Percentiles rank a stretch among this genome's conserved stretches.
These are phyloP conservation scores for Alnus glutinosa DNA, from an alignment of 306 rosid species.

Conservation along the genomic window DNA sequence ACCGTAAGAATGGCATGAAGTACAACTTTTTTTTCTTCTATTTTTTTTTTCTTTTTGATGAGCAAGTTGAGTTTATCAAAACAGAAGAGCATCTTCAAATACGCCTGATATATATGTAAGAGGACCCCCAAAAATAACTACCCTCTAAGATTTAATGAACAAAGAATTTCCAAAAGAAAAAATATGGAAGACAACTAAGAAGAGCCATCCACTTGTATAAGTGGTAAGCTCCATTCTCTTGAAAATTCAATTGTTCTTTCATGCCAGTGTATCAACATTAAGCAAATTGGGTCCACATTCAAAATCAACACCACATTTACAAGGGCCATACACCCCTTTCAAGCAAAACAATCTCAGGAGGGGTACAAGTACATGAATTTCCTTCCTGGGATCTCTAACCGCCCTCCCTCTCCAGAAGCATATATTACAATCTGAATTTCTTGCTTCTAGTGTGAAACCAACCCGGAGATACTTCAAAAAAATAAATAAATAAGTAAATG, in stretches of 20 bases:
- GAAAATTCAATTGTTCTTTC: background rate
- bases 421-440: background rate
- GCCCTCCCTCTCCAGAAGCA: background rate
- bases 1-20: background rate
- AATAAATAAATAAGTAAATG: background rate
- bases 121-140: background rate
- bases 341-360: background rate
- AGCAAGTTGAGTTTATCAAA: background rate
- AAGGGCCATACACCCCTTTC: background rate
- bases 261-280: background rate
- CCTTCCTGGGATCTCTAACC: background rate
- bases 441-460: background rate
- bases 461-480: background rate
- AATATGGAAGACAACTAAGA: background rate
- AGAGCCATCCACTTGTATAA: background rate
- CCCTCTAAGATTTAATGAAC: background rate
- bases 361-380: background rate
- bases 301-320: too few species aligned
- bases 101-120: background rate
- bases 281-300: too few species aligned
- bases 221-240: background rate
- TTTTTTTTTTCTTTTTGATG: background rate
- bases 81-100: background rate
- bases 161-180: background rate
- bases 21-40: too few species aligned